Percentiles rank a stretch among this genome's conserved stretches.
Conservation (phyloP, 2,329 filamentous ascomycete species). For the Juglanconis oblonga region DNA sequence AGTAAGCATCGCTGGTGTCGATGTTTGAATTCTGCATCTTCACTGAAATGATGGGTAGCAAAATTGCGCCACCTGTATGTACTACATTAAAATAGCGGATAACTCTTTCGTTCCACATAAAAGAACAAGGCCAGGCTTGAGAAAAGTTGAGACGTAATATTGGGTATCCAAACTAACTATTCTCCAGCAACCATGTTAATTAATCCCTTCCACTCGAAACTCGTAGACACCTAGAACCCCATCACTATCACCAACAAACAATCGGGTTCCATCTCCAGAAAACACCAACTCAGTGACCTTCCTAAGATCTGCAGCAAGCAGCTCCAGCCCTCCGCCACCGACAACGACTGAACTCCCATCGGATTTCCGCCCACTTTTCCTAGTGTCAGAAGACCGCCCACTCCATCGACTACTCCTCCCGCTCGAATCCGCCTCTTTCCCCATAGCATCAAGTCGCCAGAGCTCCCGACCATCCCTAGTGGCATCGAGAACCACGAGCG, state of each 20-base stretch:
- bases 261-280: constrained; percentile 33
- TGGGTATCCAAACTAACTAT: neutral
- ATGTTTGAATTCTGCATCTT: too few species aligned
- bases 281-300: constrained; percentile 37
- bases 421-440: constrained; percentile 14
- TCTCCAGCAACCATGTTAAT: constrained; percentile 8
- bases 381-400: constrained; percentile 1
- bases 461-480: constrained; percentile 31
- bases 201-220: constrained; percentile 25
- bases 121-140: too few species aligned
- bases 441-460: constrained; percentile 33
- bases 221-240: constrained; percentile 36
- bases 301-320: constrained; percentile 27
- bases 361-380: constrained; percentile 3
- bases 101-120: too few species aligned
- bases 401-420: neutral
- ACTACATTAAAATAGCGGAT: too few species aligned
- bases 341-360: neutral
- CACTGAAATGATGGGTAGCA: too few species aligned
- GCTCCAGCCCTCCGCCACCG: constrained; percentile 5
- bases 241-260: constrained; percentile 33
- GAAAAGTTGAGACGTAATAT: too few species aligned
- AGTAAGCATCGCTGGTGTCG: too few species aligned
- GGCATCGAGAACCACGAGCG: constrained; percentile 36
- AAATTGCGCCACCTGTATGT: too few species aligned